Conservation (phyloP, 225 moss, liverwort and hornwort species). For the Polytrichum commune region DNA sequence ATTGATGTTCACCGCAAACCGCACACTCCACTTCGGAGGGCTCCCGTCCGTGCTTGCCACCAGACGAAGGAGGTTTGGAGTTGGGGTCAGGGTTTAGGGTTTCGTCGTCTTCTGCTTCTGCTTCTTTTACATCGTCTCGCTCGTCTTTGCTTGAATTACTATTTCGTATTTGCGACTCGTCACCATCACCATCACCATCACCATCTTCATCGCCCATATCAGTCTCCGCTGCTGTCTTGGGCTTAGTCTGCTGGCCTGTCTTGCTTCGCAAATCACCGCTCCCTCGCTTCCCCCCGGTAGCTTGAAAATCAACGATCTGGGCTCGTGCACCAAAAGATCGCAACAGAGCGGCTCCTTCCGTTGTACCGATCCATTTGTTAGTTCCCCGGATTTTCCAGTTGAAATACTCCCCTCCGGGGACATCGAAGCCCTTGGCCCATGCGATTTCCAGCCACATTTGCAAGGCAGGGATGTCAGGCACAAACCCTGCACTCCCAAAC, state of each 20-base stretch:
- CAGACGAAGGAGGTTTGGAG: background rate
- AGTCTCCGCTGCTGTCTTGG: constrained; percentile 1
- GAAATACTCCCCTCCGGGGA: constrained; percentile 29
- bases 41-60: background rate
- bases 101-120: background rate
- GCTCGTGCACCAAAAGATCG: constrained; percentile 48
- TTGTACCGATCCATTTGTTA: constrained; percentile 56
- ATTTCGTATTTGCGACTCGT: no score
- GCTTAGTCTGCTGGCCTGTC: background rate
- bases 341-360: constrained; percentile 49
- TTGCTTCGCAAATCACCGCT: background rate
- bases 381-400: constrained; percentile 36
- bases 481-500: constrained; percentile 48
- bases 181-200: background rate
- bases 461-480: constrained; percentile 49
- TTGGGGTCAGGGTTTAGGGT: no score
- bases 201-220: background rate
- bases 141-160: background rate
- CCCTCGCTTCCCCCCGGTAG: constrained; percentile 17
- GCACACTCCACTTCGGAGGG: background rate
- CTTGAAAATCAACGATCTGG: constrained; percentile 44
- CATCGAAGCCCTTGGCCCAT: constrained; percentile 48
- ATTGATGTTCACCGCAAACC: constrained; percentile 9
- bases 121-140: background rate
- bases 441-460: constrained; percentile 59